Percentiles rank a stretch among this genome's conserved stretches.
phyloP scores from a whole-genome alignment of 2,329 filamentous ascomycete species.

The Sarocladium strictum region DNA sequence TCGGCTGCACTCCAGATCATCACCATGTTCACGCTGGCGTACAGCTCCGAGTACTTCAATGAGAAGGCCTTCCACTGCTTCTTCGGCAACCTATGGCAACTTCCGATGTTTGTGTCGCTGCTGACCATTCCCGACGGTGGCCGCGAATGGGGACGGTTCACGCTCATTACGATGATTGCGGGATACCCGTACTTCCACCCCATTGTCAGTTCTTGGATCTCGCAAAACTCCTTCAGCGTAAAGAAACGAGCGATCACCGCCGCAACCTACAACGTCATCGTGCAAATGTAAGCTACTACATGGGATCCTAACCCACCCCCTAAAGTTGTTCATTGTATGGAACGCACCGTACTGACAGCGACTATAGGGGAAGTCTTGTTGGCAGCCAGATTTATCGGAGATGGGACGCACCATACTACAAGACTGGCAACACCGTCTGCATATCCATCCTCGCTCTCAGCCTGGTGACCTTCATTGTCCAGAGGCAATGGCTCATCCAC shows the following conservation, averaged over 20 bases:
- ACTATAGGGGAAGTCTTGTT: conserved; percentile 31
- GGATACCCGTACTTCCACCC: conserved; percentile 55
- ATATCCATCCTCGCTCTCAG: conserved; percentile 45
- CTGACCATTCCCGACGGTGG: conserved; percentile 40
- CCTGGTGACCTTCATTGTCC: conserved; percentile 42
- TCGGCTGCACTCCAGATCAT: conserved; percentile 50
- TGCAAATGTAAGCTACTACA: conserved; percentile 28
- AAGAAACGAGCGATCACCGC: conserved; percentile 43
- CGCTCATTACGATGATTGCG: conserved; percentile 44
- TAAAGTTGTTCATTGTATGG: background rate
- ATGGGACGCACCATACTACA: conserved; percentile 50
- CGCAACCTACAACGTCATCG: conserved; percentile 41
- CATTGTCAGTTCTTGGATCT: conserved; percentile 44
- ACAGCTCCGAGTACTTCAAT: conserved; percentile 48
- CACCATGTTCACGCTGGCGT: conserved; percentile 48
- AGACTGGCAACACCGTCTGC: conserved; percentile 50
- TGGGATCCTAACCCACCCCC: background rate
- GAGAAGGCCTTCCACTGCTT: conserved; percentile 48
- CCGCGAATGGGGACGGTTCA: conserved; percentile 46
- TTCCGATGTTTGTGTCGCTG: conserved; percentile 46
- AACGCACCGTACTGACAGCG: background rate
- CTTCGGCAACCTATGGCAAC: conserved; percentile 44
- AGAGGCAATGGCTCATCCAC: conserved; percentile 36
- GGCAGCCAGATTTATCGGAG: conserved; percentile 43
- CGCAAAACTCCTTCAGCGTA: conserved; percentile 42